These are phyloP conservation scores for Fusarium sublunatum DNA, from an alignment of 2,329 filamentous ascomycete species.

Conservation along the genomic window DNA sequence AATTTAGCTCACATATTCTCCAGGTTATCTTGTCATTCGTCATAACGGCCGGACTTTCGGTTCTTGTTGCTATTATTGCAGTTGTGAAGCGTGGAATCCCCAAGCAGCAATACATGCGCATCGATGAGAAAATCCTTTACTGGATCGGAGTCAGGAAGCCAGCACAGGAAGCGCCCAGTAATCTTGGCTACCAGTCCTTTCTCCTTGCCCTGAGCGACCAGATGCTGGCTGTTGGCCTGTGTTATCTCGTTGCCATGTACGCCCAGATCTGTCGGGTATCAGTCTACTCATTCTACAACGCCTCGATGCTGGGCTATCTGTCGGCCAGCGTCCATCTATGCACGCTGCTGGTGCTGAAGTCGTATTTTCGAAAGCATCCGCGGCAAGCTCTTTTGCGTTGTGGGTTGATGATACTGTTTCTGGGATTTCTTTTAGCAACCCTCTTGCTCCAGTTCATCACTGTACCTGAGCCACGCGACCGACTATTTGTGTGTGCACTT, in stretches of 20 bases:
- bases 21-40: conserved; percentile 21
- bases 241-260: conserved; percentile 32
- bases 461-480: conserved; percentile 8
- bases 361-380: conserved; percentile 23
- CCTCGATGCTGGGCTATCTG: conserved; percentile 8
- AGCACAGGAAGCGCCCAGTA: conserved; percentile 15
- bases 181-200: conserved; percentile 30
- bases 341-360: conserved; percentile 26
- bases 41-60: conserved; percentile 17
- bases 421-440: conserved; percentile 13
- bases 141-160: conserved; percentile 10
- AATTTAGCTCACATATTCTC: conserved; percentile 2
- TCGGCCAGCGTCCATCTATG: conserved; percentile 16
- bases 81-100: conserved; percentile 23
- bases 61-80: conserved; percentile 18
- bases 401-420: conserved; percentile 24
- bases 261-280: conserved; percentile 18
- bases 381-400: conserved; percentile 16
- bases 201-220: conserved; percentile 33
- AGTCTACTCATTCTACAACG: conserved; percentile 16
- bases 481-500: conserved; percentile 20
- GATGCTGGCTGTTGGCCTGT: conserved; percentile 22
- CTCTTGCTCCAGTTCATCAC: conserved; percentile 15
- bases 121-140: conserved; percentile 27
- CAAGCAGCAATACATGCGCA: conserved; percentile 15